Evolutionary conservation across 2,329 filamentous ascomycete genomes (phyloP).

Genomic region (Chaetomiaceae sp.): DNA sequence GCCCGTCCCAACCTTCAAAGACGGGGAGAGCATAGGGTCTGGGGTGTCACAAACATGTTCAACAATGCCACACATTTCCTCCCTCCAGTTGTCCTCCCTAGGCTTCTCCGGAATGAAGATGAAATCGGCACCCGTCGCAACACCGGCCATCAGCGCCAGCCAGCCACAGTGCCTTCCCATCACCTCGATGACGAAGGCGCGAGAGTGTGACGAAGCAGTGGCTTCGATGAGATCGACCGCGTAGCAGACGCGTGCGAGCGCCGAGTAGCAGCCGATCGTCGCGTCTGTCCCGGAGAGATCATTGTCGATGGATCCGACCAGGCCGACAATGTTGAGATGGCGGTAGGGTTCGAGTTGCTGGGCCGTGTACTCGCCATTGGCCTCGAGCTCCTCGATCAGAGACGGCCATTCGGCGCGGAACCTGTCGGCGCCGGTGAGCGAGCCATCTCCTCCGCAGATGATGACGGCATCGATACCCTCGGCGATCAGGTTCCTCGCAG

Average conservation of each 20-base stretch:
- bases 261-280: constrained; percentile 95
- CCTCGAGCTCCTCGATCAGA: constrained; percentile 77
- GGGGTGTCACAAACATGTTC: constrained; percentile 47
- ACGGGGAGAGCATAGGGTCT: not conserved
- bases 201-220: constrained; percentile 87
- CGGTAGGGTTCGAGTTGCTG: constrained; percentile 72
- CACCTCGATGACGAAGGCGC: constrained; percentile 95
- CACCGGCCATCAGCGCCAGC: constrained; percentile 93
- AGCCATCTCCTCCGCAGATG: constrained; percentile 95
- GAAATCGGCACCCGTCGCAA: constrained; percentile 92
- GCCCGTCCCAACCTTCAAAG: not conserved
- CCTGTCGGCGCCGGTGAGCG: constrained; percentile 88
- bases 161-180: constrained; percentile 98
- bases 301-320: constrained; percentile 97
- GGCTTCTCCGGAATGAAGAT: constrained; percentile 96
- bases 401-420: constrained; percentile 92
- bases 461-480: constrained; percentile 93
- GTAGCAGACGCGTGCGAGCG: constrained; percentile 86
- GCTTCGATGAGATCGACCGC: constrained; percentile 96
- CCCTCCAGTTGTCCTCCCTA: constrained; percentile 78
- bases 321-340: constrained; percentile 90
- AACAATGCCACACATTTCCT: constrained; percentile 79
- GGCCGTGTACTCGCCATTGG: constrained; percentile 62
- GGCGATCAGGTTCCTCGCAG: constrained; percentile 90
- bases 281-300: constrained; percentile 96